These are phyloP conservation scores for Colletotrichum coccodes DNA, from an alignment of 2,329 filamentous ascomycete species.

Conservation along the genomic window DNA sequence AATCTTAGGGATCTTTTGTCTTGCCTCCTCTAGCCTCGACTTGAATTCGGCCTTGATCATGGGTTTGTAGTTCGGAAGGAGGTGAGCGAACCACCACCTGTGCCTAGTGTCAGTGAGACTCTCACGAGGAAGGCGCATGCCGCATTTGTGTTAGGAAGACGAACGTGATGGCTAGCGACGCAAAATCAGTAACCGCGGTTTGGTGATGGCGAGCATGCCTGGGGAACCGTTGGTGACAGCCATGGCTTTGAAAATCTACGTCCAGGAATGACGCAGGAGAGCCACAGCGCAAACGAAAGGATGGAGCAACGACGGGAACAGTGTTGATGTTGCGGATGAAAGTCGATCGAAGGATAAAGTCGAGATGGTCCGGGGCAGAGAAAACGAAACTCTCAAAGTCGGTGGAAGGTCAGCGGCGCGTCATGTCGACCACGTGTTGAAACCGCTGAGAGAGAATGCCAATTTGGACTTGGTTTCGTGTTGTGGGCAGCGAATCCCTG, in stretches of 20 bases:
- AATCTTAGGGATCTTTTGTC: constrained; percentile 50
- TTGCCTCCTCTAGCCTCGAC: constrained; percentile 50
- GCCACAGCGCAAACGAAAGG: not conserved
- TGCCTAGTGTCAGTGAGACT: not conserved
- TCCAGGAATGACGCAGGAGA: constrained; percentile 4
- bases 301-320: not conserved
- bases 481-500: constrained; percentile 1
- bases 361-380: not conserved
- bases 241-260: constrained; percentile 26
- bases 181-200: constrained; percentile 45
- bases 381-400: constrained; percentile 11
- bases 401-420: constrained; percentile 11
- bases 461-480: constrained; percentile 14
- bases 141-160: constrained; percentile 28
- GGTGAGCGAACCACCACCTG: constrained; percentile 59
- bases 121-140: not conserved
- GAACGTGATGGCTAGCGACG: constrained; percentile 51
- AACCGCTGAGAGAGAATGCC: constrained; percentile 23
- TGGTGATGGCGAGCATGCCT: constrained; percentile 45
- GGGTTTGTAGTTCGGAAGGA: constrained; percentile 55
- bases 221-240: constrained; percentile 19
- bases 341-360: not conserved
- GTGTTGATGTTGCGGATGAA: not conserved
- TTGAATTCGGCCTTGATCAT: constrained; percentile 51
- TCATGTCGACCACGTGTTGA: constrained; percentile 22